Percentiles rank a stretch among this genome's conserved stretches.
phyloP scores from a whole-genome alignment of 2,329 filamentous ascomycete genomes.

The Incumbomyces delicatus region DNA sequence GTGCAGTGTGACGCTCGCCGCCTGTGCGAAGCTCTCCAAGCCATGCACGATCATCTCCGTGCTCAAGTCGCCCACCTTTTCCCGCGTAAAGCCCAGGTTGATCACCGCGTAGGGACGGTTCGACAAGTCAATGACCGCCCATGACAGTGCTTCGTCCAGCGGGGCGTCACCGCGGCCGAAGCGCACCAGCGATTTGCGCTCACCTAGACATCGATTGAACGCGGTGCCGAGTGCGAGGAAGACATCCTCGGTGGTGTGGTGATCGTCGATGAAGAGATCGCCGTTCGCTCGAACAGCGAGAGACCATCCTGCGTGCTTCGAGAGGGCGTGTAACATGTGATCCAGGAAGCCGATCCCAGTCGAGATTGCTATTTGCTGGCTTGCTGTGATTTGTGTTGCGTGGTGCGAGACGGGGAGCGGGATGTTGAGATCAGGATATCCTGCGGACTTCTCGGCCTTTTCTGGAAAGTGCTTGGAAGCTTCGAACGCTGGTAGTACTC shows the following conservation, averaged over 20 bases:
- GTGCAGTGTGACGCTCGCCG: slow-evolving; percentile 83
- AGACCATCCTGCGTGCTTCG: slow-evolving; percentile 94
- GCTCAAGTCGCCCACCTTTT: slow-evolving; percentile 88
- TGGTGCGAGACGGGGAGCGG: slow-evolving; percentile 49
- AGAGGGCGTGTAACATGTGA: slow-evolving; percentile 95
- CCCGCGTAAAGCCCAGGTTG: slow-evolving; percentile 73
- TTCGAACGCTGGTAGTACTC: slow-evolving; percentile 31
- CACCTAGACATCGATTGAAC: slow-evolving; percentile 70
- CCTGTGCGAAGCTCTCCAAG: slow-evolving; percentile 85
- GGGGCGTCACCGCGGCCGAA: slow-evolving; percentile 90
- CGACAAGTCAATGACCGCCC: slow-evolving; percentile 88
- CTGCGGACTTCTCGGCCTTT: slow-evolving; percentile 18
- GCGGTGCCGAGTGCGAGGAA: slow-evolving; percentile 82
- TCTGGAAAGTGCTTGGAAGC: slow-evolving; percentile 14
- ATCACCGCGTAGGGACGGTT: slow-evolving; percentile 82
- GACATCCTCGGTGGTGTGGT: slow-evolving; percentile 94
- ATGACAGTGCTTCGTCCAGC: slow-evolving; percentile 87
- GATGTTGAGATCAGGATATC: slow-evolving; percentile 36
- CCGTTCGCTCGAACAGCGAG: slow-evolving; percentile 72
- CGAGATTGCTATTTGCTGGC: slow-evolving; percentile 76
- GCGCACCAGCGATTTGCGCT: slow-evolving; percentile 69
- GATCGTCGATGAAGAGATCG: slow-evolving; percentile 94
- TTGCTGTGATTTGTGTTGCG: slow-evolving; percentile 72
- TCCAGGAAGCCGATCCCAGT: slow-evolving; percentile 96
- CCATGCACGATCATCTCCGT: slow-evolving; percentile 97